Conservation (phyloP, 495 filamentous ascomycete genomes). For the Cercophora sp. region DNA sequence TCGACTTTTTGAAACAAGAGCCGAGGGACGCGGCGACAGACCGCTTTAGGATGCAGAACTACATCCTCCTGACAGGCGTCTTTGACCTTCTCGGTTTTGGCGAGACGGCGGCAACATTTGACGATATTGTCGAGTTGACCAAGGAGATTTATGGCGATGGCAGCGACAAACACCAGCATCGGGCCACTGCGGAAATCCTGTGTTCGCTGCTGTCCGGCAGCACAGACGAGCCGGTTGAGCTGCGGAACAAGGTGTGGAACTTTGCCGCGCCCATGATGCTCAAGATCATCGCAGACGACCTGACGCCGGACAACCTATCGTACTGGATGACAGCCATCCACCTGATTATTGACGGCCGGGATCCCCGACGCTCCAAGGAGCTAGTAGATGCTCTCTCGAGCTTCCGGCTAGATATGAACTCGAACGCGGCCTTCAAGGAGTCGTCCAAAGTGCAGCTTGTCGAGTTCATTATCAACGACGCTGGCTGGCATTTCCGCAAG, state of each 20-base stretch:
- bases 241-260: constrained; percentile 73
- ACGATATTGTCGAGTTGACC: constrained; percentile 81
- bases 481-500: constrained; percentile 93
- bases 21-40: constrained; percentile 79
- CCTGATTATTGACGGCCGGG: constrained; percentile 70
- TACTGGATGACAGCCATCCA: constrained; percentile 96
- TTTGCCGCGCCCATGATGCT: constrained; percentile 88
- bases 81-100: constrained; percentile 82
- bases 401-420: constrained; percentile 88
- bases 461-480: constrained; percentile 79
- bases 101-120: constrained; percentile 69
- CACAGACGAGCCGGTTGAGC: constrained; percentile 62
- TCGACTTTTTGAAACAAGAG: constrained; percentile 93
- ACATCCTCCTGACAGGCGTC: constrained; percentile 77
- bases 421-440: constrained; percentile 98
- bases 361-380: constrained; percentile 82
- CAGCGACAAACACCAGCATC: constrained; percentile 95
- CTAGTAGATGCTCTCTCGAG: constrained; percentile 77
- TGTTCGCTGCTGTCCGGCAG: constrained; percentile 76
- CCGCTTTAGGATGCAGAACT: constrained; percentile 82
- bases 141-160: constrained; percentile 79
- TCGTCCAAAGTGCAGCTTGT: constrained; percentile 92
- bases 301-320: constrained; percentile 88
- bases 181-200: constrained; percentile 91
- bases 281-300: constrained; percentile 77